These are phyloP conservation scores for Solanum paucissectum DNA, from an alignment of 257 asterid species.

Conservation along the genomic window DNA sequence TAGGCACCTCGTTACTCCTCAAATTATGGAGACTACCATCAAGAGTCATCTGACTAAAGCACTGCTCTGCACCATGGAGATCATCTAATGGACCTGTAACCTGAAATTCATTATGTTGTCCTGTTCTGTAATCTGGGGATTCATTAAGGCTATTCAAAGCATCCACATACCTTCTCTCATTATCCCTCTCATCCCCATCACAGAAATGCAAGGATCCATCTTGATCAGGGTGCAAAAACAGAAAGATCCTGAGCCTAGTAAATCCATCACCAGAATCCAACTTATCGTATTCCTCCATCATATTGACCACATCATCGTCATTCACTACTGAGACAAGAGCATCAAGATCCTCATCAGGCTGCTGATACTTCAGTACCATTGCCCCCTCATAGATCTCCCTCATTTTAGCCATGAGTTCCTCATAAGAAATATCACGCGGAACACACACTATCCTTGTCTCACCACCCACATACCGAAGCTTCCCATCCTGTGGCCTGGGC, in stretches of 20 bases:
- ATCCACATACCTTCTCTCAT: constrained; percentile 88
- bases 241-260: constrained; percentile 76
- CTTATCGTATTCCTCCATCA: constrained; percentile 99
- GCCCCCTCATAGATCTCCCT: constrained; percentile 83
- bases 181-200: constrained; percentile 89
- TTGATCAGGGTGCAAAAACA: constrained; percentile 58
- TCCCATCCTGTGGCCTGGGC: constrained; percentile 97
- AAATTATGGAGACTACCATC: constrained; percentile 63
- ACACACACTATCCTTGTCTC: constrained; percentile 85
- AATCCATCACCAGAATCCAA: constrained; percentile 74
- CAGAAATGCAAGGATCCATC: constrained; percentile 65
- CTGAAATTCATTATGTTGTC: constrained; percentile 38
- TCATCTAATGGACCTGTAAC: constrained; percentile 49
- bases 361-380: constrained; percentile 71
- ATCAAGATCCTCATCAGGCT: constrained; percentile 97
- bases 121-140: constrained; percentile 63
- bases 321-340: constrained; percentile 95
- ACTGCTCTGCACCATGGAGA: constrained; percentile 52
- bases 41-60: constrained; percentile 55
- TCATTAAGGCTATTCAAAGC: constrained; percentile 93
- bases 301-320: constrained; percentile 89
- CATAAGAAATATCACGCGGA: constrained; percentile 61
- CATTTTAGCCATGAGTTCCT: constrained; percentile 86
- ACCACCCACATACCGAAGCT: constrained; percentile 93
- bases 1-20: constrained; percentile 67